Conservation (phyloP, 768 basidiomycete genomes). For the Mycena leptocephala region DNA sequence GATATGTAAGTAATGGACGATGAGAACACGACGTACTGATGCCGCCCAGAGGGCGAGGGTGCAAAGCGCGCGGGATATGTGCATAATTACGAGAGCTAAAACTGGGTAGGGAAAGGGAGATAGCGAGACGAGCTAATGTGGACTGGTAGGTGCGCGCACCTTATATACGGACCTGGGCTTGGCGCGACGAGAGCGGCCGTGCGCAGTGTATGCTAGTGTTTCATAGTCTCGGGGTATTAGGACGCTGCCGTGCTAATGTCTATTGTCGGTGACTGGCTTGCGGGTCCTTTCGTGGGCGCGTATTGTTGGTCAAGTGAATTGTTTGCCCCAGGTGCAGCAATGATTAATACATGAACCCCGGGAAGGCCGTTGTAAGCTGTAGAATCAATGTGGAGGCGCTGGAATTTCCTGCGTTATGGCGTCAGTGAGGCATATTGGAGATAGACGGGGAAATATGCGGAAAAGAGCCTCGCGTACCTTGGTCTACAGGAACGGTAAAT, state of each 20-base stretch:
- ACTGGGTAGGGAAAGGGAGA: not conserved
- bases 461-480: not conserved
- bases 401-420: not conserved
- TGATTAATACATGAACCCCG: no score
- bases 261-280: not conserved
- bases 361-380: no score
- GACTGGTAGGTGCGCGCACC: not conserved
- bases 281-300: no score
- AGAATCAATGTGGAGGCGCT: not conserved
- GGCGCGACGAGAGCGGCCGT: not conserved
- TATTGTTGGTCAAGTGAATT: no score
- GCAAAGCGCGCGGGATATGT: not conserved
- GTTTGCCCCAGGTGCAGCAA: no score
- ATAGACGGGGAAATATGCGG: not conserved
- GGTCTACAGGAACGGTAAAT: not conserved
- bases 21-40: not conserved
- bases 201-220: not conserved
- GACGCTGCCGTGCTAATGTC: not conserved
- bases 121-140: not conserved
- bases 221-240: conserved; percentile 1
- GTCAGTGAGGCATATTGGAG: not conserved
- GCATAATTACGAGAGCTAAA: not conserved
- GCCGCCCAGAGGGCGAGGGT: not conserved
- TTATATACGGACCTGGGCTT: not conserved
- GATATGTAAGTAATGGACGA: no score